Percentiles rank a stretch among this genome's conserved stretches.
These are phyloP conservation scores for Populus davidiana DNA, from an alignment of 345 rosid species.

Conservation along the genomic window DNA sequence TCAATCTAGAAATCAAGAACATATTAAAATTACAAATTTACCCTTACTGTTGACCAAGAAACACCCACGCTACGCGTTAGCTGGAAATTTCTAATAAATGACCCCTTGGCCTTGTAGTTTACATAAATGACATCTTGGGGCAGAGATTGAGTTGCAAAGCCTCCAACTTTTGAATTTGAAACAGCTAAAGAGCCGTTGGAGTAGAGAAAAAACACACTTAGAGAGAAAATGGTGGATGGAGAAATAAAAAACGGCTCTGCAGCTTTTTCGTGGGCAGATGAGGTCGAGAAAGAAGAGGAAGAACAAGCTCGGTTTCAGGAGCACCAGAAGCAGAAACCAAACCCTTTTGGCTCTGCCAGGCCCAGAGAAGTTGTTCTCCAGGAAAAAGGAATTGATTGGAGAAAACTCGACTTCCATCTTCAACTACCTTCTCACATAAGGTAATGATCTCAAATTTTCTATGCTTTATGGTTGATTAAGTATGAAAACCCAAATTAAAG, in stretches of 20 bases:
- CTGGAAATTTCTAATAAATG: background rate
- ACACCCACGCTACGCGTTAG: background rate
- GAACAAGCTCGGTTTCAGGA: slow-evolving; percentile 1
- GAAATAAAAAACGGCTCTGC: background rate
- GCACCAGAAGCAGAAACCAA: slow-evolving; percentile 18
- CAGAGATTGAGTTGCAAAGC: background rate
- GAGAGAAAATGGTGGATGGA: slow-evolving; percentile 16
- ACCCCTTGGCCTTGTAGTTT: background rate
- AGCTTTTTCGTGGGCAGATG: slow-evolving; percentile 28
- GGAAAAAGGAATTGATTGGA: slow-evolving; percentile 28
- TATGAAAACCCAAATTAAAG: too few relatives aligned
- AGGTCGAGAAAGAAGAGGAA: slow-evolving; percentile 27
- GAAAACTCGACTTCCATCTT: slow-evolving; percentile 11
- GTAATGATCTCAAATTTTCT: slow-evolving; percentile 1
- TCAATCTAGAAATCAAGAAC: too few relatives aligned
- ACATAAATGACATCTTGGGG: background rate
- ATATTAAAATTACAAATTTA: background rate
- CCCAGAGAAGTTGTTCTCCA: slow-evolving; percentile 31
- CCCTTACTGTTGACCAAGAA: background rate
- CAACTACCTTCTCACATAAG: background rate
- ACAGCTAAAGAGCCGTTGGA: slow-evolving; percentile 20
- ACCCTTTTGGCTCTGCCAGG: slow-evolving; percentile 33
- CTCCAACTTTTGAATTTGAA: slow-evolving; percentile 9
- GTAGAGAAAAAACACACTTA: background rate
- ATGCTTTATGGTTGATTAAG: background rate